Evolutionary conservation across 805 yeast genomes (phyloP).

Genomic region (Nakazawaea pomicola): DNA sequence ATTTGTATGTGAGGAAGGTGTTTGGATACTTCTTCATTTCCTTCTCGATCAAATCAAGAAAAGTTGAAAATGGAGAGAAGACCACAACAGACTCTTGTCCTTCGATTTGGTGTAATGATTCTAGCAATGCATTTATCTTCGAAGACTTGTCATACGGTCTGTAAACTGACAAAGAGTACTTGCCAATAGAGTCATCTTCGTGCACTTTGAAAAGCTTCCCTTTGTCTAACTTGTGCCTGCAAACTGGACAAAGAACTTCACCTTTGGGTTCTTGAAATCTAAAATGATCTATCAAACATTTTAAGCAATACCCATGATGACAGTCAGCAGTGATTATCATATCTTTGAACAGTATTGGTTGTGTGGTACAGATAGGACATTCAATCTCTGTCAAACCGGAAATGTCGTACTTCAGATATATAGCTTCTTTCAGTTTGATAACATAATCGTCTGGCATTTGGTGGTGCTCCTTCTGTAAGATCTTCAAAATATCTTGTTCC

Average conservation of each 20-base stretch:
- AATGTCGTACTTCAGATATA: slow-evolving; percentile 27
- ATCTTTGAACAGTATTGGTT: slow-evolving; percentile 50
- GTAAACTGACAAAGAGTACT: slow-evolving; percentile 32
- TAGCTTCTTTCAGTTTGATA: slow-evolving; percentile 21
- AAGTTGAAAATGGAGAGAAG: slow-evolving; percentile 86
- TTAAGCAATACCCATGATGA: slow-evolving; percentile 73
- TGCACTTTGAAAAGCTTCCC: slow-evolving; percentile 40
- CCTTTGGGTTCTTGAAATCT: slow-evolving; percentile 51
- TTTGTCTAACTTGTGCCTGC: slow-evolving; percentile 53
- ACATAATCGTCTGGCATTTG: slow-evolving; percentile 21
- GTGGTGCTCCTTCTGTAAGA: slow-evolving; percentile 20
- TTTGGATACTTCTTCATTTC: slow-evolving; percentile 43
- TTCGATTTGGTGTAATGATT: slow-evolving; percentile 52
- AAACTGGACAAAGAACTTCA: slow-evolving; percentile 67
- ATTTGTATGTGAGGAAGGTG: slow-evolving; percentile 56
- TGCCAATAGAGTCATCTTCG: slow-evolving; percentile 10
- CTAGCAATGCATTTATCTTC: slow-evolving; percentile 63
- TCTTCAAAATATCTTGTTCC: slow-evolving; percentile 19
- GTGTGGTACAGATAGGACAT: slow-evolving; percentile 80
- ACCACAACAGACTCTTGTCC: slow-evolving; percentile 76
- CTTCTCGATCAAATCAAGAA: slow-evolving; percentile 64
- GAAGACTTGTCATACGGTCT: slow-evolving; percentile 58
- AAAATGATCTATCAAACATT: slow-evolving; percentile 70
- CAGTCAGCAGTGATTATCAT: slow-evolving; percentile 64
- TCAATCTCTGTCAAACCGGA: slow-evolving; percentile 44